These are phyloP conservation scores for Filobasidium wieringae DNA, from an alignment of 768 basidiomycete genomes.

Conservation along the genomic window DNA sequence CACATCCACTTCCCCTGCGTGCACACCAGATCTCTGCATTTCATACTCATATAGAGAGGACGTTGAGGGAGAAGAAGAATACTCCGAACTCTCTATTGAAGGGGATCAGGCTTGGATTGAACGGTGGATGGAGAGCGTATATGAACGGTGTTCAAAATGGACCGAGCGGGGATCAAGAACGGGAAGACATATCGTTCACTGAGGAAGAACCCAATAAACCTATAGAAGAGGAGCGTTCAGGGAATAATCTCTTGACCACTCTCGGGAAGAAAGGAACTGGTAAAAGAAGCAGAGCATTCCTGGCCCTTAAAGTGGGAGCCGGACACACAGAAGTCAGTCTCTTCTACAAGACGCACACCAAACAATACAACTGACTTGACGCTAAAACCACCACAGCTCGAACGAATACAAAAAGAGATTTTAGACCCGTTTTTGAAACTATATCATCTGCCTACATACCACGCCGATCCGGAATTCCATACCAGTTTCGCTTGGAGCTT, in stretches of 20 bases:
- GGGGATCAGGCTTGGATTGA: conserved; percentile 51
- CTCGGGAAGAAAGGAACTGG: conserved; percentile 20
- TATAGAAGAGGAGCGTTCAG: conserved; percentile 49
- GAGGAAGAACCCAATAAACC: conserved; percentile 55
- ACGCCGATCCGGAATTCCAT: conserved; percentile 70
- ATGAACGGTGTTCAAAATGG: conserved; percentile 43
- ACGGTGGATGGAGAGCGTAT: conserved; percentile 49
- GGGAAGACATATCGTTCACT: conserved; percentile 1
- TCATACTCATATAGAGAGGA: conserved; percentile 11
- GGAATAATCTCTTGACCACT: not conserved
- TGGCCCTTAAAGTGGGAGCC: conserved; percentile 69
- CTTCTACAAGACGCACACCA: not conserved
- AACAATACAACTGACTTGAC: too few relatives aligned
- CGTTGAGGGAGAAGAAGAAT: not conserved
- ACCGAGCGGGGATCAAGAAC: not conserved
- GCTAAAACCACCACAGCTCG: conserved; percentile 56
- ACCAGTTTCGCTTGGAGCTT: conserved; percentile 81
- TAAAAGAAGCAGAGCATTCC: conserved; percentile 50
- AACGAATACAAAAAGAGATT: conserved; percentile 44
- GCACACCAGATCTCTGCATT: conserved; percentile 50
- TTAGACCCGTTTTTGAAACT: conserved; percentile 51
- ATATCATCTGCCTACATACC: conserved; percentile 67
- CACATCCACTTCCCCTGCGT: conserved; percentile 66
- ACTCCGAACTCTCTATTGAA: not conserved
- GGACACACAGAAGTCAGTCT: conserved; percentile 60